Evolutionary conservation across 345 rosid species (phyloP), one percentile per base, ranked within the genome.

Genomic region (Arabidopsis suecica): DNA sequence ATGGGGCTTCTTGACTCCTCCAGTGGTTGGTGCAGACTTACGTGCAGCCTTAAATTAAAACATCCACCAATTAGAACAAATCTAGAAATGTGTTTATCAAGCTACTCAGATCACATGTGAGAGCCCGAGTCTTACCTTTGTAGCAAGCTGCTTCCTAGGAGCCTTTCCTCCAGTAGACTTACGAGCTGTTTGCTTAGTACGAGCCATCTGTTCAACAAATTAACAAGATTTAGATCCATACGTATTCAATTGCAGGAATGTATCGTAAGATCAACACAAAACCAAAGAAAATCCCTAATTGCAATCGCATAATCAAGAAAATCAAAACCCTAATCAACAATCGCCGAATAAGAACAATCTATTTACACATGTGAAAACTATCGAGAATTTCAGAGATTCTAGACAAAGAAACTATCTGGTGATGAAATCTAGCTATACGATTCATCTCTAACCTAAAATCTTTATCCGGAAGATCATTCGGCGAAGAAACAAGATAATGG

Each of bases 101-200:
- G 5, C 32, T 2, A 61, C 41, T 1, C 8, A 28, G 10, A 22
- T 0, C 36, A 22, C 0, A 4, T 0, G 1, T 0, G 0, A 60
- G 65, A n/a, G 5, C 1, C 0, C 5, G 4, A 5, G 9, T 1
- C 0, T 7, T 2, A 89, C 96, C 96, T 92, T 92, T 36, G 97
- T 92, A 55, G 97, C 97, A 1, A 92, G 94, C 70, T 92, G 97
- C 90, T 92, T 92, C 90, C 96, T 90, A 0, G 97, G 97, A 4
- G 97, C 97, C 87, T 92, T 92, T 50, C 97, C 97, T 81, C 97
- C 97, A 0, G 97, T 92, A 1, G 97, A 92, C 78, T 92, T 92
- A 65, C 97, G 96, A 30, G 97, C 97, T 33, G 97, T 92, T 73
- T 92, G 96, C 87, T 92, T 92, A 4, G 97, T 92, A 88, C 81